phyloP scores from a whole-genome alignment of 768 basidiomycete genomes.

The Pulveroboletus sp. region DNA sequence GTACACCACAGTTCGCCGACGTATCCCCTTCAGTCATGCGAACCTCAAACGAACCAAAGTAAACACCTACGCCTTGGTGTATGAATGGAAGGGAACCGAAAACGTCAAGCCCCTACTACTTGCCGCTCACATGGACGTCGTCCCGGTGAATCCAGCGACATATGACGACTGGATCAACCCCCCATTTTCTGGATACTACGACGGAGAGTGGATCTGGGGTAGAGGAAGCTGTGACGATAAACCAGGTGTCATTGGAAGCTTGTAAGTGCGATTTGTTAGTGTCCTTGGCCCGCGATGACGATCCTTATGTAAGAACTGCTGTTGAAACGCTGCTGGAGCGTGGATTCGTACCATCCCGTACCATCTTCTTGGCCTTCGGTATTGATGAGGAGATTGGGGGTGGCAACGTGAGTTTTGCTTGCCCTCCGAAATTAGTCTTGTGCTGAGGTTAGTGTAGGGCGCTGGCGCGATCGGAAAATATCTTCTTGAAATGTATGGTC shows the following conservation, averaged over 20 bases:
- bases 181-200: conserved; percentile 47
- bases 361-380: conserved; percentile 36
- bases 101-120: conserved; percentile 53
- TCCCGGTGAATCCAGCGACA: conserved; percentile 46
- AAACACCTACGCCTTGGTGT: conserved; percentile 60
- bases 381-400: conserved; percentile 46
- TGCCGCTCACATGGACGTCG: conserved; percentile 48
- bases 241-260: conserved; percentile 31
- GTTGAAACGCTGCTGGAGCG: conserved; percentile 28
- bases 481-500: conserved; percentile 44
- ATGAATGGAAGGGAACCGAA: conserved; percentile 54
- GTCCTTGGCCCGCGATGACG: not conserved
- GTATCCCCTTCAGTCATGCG: conserved; percentile 36
- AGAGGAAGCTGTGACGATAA: conserved; percentile 47
- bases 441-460: conserved; percentile 30
- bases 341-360: conserved; percentile 29
- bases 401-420: conserved; percentile 28
- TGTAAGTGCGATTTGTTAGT: conserved; percentile 22
- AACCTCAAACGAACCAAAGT: conserved; percentile 50
- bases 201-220: conserved; percentile 46
- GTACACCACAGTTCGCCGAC: not conserved
- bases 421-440: not conserved
- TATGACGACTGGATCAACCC: conserved; percentile 44
- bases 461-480: conserved; percentile 38
- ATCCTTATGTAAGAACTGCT: conserved; percentile 19